These are phyloP conservation scores for Hypholoma fasciculare DNA, from an alignment of 768 basidiomycete genomes.

Conservation along the genomic window DNA sequence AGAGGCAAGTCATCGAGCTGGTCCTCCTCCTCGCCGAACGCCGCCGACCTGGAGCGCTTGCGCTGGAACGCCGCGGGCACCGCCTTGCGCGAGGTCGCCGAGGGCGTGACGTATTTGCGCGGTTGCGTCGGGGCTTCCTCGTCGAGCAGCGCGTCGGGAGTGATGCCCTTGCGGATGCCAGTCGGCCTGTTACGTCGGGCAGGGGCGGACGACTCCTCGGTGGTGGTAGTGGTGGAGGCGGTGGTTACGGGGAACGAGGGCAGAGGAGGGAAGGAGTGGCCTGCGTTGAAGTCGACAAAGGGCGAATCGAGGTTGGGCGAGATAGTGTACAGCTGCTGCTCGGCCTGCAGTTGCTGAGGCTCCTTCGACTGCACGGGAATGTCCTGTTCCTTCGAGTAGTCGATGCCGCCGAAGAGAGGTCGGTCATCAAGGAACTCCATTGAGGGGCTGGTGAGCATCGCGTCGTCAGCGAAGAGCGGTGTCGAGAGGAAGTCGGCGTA, in stretches of 20 bases:
- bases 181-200: constrained; percentile 26
- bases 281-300: constrained; percentile 38
- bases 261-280: constrained; percentile 29
- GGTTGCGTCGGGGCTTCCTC: constrained; percentile 79
- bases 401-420: constrained; percentile 22
- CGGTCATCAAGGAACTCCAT: constrained; percentile 21
- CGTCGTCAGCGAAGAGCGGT: constrained; percentile 28
- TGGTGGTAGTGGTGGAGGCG: constrained; percentile 1
- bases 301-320: constrained; percentile 48
- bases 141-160: constrained; percentile 63
- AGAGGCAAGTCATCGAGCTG: constrained; percentile 38
- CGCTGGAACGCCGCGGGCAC: constrained; percentile 71
- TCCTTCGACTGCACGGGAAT: constrained; percentile 8
- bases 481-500: constrained; percentile 37
- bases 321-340: constrained; percentile 39
- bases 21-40: constrained; percentile 55
- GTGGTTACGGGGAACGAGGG: constrained; percentile 9
- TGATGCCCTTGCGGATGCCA: constrained; percentile 53
- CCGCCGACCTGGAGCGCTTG: constrained; percentile 43
- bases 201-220: background rate
- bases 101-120: constrained; percentile 72
- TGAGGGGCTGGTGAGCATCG: constrained; percentile 25
- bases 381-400: constrained; percentile 10
- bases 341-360: background rate
- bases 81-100: constrained; percentile 76